phyloP scores from a whole-genome alignment of 495 filamentous ascomycete species.

The Annulohypoxylon nitens region DNA sequence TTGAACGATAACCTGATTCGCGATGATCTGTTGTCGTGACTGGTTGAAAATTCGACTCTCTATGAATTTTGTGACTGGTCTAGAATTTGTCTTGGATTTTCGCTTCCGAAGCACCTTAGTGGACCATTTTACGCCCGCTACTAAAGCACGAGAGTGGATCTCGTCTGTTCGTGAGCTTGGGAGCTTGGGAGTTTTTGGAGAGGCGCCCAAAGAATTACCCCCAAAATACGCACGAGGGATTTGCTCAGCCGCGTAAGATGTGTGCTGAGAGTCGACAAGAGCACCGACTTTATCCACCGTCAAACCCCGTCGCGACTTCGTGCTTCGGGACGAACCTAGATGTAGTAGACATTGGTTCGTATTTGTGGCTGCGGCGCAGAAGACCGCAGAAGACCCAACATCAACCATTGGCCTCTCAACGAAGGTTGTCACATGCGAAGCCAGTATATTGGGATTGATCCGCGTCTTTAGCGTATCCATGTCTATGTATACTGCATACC shows the following conservation, averaged over 20 bases:
- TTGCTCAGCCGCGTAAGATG: conserved; percentile 19
- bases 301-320: conserved; percentile 33
- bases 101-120: conserved; percentile 32
- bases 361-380: conserved; percentile 17
- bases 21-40: conserved; percentile 26
- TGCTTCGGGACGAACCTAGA: conserved; percentile 33
- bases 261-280: conserved; percentile 9
- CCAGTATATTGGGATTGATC: conserved; percentile 35
- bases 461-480: conserved; percentile 29
- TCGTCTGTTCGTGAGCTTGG: neutral
- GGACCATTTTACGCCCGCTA: conserved; percentile 37
- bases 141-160: conserved; percentile 32
- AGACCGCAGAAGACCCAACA: conserved; percentile 19
- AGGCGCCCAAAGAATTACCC: neutral
- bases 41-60: conserved; percentile 43
- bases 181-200: neutral
- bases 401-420: conserved; percentile 23
- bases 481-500: too few relatives aligned
- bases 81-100: conserved; percentile 41
- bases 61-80: conserved; percentile 49
- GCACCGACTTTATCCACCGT: conserved; percentile 28
- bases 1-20: conserved; percentile 22
- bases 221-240: conserved; percentile 5
- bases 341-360: conserved; percentile 26
- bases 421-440: conserved; percentile 38